Evolutionary conservation across 106 monocot species (phyloP), one percentile per base, ranked within the genome.

Genomic region (Platanthera zijinensis): DNA sequence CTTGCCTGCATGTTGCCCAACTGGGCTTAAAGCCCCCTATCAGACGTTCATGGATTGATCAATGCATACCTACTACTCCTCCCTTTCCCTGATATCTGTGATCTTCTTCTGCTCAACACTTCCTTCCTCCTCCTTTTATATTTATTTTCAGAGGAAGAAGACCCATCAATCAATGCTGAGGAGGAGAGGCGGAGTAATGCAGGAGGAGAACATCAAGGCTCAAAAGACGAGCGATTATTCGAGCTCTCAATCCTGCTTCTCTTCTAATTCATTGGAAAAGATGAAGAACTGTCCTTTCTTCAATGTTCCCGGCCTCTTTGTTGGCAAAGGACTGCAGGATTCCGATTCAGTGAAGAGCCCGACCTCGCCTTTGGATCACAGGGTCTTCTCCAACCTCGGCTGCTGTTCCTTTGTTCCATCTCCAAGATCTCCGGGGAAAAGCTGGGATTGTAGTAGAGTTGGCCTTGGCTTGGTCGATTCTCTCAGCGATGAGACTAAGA

Each of bases 341-440:
- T 76, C 50, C 12, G 90, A 85, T 28, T 79, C 87, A 11, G 80
- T 76, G 10, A 87, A 75, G 78, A 93, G 92, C 90, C 92, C 92
- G 9, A 93, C 90, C 56, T 93, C 90, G 10, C 85, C 90, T 12
- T 76, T 93, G 78, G 92, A 89, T 48, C 80, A 50, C 78, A 85
- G 73, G 79, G 21, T 74, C 54, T 86, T 85, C 70, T 78, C 85
- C 64, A 85, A 74, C 64, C 51, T 85, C 1, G 56, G 84, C 18
- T 80, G 84, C 18, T 80, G 70, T 71, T 75, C 80, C 30, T 62
- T 73, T 61, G 52, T 72, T 39, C 74, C 69, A 2, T 84, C 89
- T 50, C 86, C 84, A 19, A 83, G 84, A 81, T 89, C 88, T 46
- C 75, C 83, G 10, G 22, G 72, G 7, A 91, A 72, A 80, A 83